Evolutionary conservation across 176 grass and related monocot species (phyloP).

Genomic region (Stipa capillata): DNA sequence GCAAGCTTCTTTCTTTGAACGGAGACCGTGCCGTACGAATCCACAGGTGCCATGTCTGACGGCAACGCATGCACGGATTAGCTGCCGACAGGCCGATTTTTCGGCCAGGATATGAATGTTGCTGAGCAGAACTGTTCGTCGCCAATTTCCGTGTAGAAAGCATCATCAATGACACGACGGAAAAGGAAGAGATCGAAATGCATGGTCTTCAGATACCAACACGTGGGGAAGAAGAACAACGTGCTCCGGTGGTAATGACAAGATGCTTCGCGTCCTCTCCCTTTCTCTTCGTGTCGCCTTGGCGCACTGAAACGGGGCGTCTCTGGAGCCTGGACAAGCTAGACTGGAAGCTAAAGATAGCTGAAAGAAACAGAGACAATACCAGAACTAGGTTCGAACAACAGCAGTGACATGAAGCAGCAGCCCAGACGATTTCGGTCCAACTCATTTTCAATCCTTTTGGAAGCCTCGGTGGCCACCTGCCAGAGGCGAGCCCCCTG

Average conservation of each 20-base stretch:
- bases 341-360: neutral
- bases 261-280: neutral
- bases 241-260: neutral
- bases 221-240: conserved; percentile 7
- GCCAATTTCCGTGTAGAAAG: neutral
- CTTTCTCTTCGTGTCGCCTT: neutral
- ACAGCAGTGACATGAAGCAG: too few species aligned
- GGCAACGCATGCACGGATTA: neutral
- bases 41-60: neutral
- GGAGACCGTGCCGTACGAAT: neutral
- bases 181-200: neutral
- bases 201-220: neutral
- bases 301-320: too few species aligned
- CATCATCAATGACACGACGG: neutral
- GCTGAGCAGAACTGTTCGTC: neutral
- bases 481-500: too few species aligned
- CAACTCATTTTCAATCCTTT: too few species aligned
- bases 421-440: too few species aligned
- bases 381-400: too few species aligned
- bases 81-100: conserved; percentile 40
- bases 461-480: too few species aligned
- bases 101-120: neutral
- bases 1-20: neutral
- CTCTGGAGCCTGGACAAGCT: too few species aligned
- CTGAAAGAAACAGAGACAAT: too few species aligned